Evolutionary conservation across 2,329 filamentous ascomycete species (phyloP).

Genomic region (Pseudopithomyces maydicus): DNA sequence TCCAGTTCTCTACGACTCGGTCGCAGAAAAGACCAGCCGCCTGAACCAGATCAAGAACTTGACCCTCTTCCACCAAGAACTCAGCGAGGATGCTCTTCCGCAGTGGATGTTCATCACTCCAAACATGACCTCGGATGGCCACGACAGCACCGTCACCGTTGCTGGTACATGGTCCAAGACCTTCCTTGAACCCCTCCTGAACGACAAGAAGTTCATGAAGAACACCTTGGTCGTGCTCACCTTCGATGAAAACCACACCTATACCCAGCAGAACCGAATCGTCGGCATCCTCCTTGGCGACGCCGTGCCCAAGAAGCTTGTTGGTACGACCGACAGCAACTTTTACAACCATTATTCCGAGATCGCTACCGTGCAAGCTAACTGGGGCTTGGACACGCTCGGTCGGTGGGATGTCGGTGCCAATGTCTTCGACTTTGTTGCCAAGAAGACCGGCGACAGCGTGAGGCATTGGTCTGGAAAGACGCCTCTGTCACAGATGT

Average conservation of each 20-base stretch:
- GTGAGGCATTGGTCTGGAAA: constrained; percentile 33
- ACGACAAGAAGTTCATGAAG: constrained; percentile 72
- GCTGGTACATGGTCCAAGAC: constrained; percentile 70
- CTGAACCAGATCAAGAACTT: constrained; percentile 76
- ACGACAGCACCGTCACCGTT: constrained; percentile 72
- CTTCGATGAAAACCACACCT: constrained; percentile 79
- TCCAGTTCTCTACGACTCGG: constrained; percentile 67
- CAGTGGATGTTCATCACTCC: constrained; percentile 52
- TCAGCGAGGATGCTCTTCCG: constrained; percentile 27
- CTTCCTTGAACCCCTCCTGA: constrained; percentile 73
- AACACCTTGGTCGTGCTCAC: constrained; percentile 76
- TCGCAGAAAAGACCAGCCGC: constrained; percentile 64
- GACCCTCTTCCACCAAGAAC: constrained; percentile 62
- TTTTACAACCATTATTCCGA: constrained; percentile 59
- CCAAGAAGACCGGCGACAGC: constrained; percentile 32
- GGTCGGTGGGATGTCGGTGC: constrained; percentile 55
- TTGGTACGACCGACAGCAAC: constrained; percentile 69
- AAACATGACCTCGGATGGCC: constrained; percentile 75
- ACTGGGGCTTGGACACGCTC: constrained; percentile 52
- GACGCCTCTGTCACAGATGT: constrained; percentile 35
- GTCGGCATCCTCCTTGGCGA: constrained; percentile 75
- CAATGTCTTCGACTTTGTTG: constrained; percentile 49
- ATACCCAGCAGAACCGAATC: constrained; percentile 69
- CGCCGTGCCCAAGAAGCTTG: constrained; percentile 67
- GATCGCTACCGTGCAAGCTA: constrained; percentile 51